phyloP scores from a whole-genome alignment of 2,329 filamentous ascomycete genomes.

The Xylaria hypoxylon region DNA sequence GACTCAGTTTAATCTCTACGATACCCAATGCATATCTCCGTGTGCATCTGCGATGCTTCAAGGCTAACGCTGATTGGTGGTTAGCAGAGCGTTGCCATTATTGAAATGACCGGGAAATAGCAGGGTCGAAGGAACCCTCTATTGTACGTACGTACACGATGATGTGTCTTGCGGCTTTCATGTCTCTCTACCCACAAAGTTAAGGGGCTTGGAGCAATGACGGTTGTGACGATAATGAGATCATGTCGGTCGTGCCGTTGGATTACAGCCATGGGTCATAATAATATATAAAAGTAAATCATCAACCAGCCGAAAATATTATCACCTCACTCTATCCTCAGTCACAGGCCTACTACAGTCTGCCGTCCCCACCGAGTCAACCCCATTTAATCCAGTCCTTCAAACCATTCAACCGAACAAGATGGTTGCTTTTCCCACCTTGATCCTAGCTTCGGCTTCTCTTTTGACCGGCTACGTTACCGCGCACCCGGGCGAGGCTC shows the following conservation, averaged over 20 bases:
- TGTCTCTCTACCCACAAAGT: background rate
- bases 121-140: slow-evolving; percentile 4
- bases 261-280: background rate
- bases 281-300: slow-evolving; percentile 18
- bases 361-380: background rate
- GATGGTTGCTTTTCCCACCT: slow-evolving; percentile 44
- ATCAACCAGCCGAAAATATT: background rate
- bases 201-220: slow-evolving; percentile 9
- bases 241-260: background rate
- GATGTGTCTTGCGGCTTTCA: slow-evolving; percentile 24
- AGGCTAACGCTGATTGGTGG: slow-evolving; percentile 11
- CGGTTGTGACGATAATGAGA: background rate
- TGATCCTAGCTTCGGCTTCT: slow-evolving; percentile 40
- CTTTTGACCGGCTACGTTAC: slow-evolving; percentile 43
- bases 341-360: slow-evolving; percentile 1
- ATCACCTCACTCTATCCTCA: slow-evolving; percentile 8
- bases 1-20: slow-evolving; percentile 15
- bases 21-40: background rate
- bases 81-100: background rate
- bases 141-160: slow-evolving; percentile 31
- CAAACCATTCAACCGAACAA: slow-evolving; percentile 1
- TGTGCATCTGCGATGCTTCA: background rate
- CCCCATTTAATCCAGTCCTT: background rate
- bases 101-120: slow-evolving; percentile 1
- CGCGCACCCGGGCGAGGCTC: slow-evolving; percentile 52